Base-by-base conservation (phyloP, 352 stramenopile genomes). In the Aphanomyces invadans region DNA sequence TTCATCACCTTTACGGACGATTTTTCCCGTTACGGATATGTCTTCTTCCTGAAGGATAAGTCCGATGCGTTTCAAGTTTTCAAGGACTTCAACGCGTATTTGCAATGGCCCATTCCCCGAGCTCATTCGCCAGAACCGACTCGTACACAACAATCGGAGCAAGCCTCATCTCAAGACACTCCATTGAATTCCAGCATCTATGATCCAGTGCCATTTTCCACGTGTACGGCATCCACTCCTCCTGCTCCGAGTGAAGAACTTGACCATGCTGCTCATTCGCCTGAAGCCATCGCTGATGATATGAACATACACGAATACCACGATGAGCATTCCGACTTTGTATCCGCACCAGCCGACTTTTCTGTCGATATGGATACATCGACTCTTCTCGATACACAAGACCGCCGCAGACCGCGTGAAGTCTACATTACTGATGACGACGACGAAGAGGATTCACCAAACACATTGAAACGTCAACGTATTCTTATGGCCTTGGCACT, bases 1-100 rank as follows among this genome's bases (percentile, higher is more conserved):
- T 12, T 39, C 2, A 36, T 71, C 1, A 49, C 21, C 2, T 73
- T 73, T n/a, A 38, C 61, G 0, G 69, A 71, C 21, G 69, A 71
- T 36, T 73, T 52, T 54, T 63, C 54, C 11, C 23, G 69, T 1
- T 26, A 36, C 21, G 31, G 53, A 1, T 29, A 29, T 3, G 3
- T 67, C 5, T 63, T 61, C 25, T 55, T 73, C 42, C 28, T 71
- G 12, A 54, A 63, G 15, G 7, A 4, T 26, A 73, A 70, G 39
- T 51, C 29, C 0, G 46, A 71, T 12, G 69, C 70, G 1, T 17
- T 54, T 19, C 1, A 31, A 23, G 26, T 55, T 1, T 73, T 73
- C 53, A 68, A 64, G 39, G 3, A 17, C 4, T 73, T 49, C 46
- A 71, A 68, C 25, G 32, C 33, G 21, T 39, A 42, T n/a, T 32